phyloP scores from a whole-genome alignment of 345 rosid species.

The Citrus trifoliata region DNA sequence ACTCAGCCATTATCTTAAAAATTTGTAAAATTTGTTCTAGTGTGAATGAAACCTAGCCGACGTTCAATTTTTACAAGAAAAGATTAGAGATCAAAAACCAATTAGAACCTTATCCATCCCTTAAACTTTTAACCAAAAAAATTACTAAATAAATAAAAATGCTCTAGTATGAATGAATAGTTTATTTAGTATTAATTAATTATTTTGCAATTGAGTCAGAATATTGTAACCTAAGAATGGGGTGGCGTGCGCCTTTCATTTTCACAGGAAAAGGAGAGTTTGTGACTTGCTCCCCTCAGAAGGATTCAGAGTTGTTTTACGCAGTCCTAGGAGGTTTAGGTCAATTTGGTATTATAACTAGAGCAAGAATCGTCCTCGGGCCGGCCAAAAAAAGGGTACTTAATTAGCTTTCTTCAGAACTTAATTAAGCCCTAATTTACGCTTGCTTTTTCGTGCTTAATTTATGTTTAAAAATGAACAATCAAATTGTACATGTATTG shows the following conservation, averaged over 20 bases:
- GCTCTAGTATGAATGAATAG: neutral
- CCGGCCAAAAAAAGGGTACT: slow-evolving; percentile 47
- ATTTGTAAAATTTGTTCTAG: too few relatives aligned
- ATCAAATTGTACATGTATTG: neutral
- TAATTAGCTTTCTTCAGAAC: too few relatives aligned
- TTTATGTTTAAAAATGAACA: neutral
- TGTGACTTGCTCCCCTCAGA: slow-evolving; percentile 38
- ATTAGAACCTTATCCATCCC: too few relatives aligned
- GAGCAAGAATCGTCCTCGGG: slow-evolving; percentile 49
- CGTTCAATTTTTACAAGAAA: too few relatives aligned
- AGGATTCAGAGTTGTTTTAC: slow-evolving; percentile 42
- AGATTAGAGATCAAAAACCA: too few relatives aligned
- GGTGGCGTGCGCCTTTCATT: neutral
- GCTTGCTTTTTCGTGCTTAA: neutral
- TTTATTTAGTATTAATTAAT: too few relatives aligned
- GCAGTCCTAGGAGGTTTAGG: slow-evolving; percentile 63
- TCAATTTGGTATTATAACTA: slow-evolving; percentile 60
- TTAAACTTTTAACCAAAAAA: too few relatives aligned
- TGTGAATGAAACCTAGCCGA: too few relatives aligned
- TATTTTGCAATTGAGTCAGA: too few relatives aligned
- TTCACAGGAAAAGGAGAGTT: slow-evolving; percentile 50
- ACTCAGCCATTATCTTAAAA: too few relatives aligned
- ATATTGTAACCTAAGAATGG: neutral
- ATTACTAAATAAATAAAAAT: too few relatives aligned
- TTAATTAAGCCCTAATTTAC: neutral